Evolutionary conservation across 208 protist species (phyloP), one percentile per base, ranked within the genome.

Genomic region (Wallacemonas collosoma): DNA sequence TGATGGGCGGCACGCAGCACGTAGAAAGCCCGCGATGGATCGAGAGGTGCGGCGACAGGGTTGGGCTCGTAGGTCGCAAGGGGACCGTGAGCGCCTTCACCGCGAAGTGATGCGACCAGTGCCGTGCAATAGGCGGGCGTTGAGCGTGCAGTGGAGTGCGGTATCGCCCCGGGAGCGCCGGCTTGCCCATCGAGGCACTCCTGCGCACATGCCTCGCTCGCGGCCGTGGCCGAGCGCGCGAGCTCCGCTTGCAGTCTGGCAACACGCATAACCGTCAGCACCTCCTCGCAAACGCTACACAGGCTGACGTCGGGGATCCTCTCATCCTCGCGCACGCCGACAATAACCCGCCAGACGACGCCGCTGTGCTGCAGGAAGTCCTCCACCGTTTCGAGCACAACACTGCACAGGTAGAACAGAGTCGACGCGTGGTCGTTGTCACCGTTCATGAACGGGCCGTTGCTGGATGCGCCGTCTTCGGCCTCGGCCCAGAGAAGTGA

Each of bases 331-430:
- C 64, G 77, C 9, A 89, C 80, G 35, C 82, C 86, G 72, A 93
- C 80, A 40, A 78, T 90, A 26, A 86, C 89, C 39, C 77, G 73
- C 92, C 92, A 96, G 41, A 96, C 80, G 14, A 91, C 77, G 44
- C 92, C 92, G 63, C 84, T 94, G 80, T 94, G 83, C 64, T 93
- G 92, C n/a, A 96, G 63, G 71, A 86, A 96, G 69, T 90, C 88
- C 71, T 93, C 92, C 40, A 94, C 82, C 7, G 92, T 96, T 63
- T 95, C 89, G 60, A 96, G 76, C 44, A 88, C 80, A 38, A 96
- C 84, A 65, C 93, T 93, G 50, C 92, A 95, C 41, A 96, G 79
- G 56, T 93, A 87, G 64, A 95, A 92, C 26, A 26, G 26, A 26
- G 26, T 26, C 26, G 26, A 26, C 26, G 26, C 26, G 26, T 26